These are phyloP conservation scores for Boletus eberwhitei DNA, from an alignment of 768 basidiomycete genomes.

Conservation along the genomic window DNA sequence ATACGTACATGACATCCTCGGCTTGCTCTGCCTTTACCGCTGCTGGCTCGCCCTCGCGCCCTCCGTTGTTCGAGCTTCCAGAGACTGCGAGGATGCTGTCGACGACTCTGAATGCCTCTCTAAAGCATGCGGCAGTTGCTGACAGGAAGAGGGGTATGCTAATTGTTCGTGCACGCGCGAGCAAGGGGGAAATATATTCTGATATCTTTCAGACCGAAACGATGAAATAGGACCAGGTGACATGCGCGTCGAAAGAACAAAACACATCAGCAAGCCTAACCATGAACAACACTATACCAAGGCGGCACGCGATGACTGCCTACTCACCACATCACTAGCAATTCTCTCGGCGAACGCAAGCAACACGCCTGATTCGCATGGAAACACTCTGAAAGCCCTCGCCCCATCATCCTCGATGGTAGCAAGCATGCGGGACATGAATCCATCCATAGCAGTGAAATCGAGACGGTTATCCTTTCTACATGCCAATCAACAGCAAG, in stretches of 20 bases:
- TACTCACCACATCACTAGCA: constrained; percentile 75
- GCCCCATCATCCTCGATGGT: constrained; percentile 73
- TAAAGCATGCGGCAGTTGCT: constrained; percentile 86
- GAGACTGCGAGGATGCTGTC: constrained; percentile 67
- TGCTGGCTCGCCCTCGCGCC: background rate
- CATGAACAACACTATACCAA: background rate
- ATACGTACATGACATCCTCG: constrained; percentile 80
- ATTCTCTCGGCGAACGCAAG: constrained; percentile 81
- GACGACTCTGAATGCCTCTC: constrained; percentile 84
- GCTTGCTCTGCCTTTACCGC: constrained; percentile 49
- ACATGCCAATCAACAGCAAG: background rate
- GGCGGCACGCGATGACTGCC: background rate
- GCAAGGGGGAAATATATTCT: constrained; percentile 79
- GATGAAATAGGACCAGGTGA: background rate
- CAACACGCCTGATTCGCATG: constrained; percentile 71
- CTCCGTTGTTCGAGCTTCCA: constrained; percentile 3
- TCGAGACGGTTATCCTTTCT: constrained; percentile 63
- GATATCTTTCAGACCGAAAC: constrained; percentile 51
- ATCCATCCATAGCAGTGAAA: constrained; percentile 92
- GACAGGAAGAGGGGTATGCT: constrained; percentile 71
- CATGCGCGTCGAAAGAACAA: background rate
- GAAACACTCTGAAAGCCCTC: constrained; percentile 83
- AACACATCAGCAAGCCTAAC: background rate
- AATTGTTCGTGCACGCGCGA: constrained; percentile 74
- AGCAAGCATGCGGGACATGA: constrained; percentile 67